These are phyloP conservation scores for Mortierella sp. DNA, from an alignment of 371 early-diverging fungal species.

Conservation along the genomic window DNA sequence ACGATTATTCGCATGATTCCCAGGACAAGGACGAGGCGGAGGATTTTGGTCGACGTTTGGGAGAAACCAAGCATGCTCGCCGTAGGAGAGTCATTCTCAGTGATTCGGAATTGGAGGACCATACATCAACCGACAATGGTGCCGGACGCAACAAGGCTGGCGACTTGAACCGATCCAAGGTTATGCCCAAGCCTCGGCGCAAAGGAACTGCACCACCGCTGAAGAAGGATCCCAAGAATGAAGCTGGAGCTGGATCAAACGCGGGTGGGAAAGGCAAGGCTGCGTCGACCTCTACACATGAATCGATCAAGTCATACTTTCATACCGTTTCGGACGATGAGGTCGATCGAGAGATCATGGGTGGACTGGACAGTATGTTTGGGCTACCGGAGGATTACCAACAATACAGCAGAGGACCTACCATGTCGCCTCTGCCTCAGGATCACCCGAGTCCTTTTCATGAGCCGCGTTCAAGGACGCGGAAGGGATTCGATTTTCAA, in stretches of 20 bases:
- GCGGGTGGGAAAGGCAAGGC: neutral
- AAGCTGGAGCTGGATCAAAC: neutral
- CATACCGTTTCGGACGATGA: constrained; percentile 44
- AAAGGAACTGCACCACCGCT: neutral
- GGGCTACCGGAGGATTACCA: neutral
- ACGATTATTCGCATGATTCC: neutral
- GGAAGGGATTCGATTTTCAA: constrained; percentile 26
- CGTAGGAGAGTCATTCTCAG: constrained; percentile 1
- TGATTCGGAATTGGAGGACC: neutral
- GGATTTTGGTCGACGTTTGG: neutral
- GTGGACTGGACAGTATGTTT: constrained; percentile 26
- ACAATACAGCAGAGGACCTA: neutral
- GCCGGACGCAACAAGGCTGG: neutral
- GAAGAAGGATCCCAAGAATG: neutral
- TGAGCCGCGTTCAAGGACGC: neutral
- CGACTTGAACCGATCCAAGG: neutral
- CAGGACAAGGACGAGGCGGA: constrained; percentile 18
- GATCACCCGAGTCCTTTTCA: neutral
- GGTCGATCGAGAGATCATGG: constrained; percentile 52
- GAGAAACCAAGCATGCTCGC: neutral
- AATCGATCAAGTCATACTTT: constrained; percentile 13
- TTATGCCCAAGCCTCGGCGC: neutral
- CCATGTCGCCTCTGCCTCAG: neutral
- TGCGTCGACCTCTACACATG: neutral
- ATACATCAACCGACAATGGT: neutral